Conservation (phyloP, 805 yeast genomes). For the Yamadazyma takamatsuzukensis region DNA sequence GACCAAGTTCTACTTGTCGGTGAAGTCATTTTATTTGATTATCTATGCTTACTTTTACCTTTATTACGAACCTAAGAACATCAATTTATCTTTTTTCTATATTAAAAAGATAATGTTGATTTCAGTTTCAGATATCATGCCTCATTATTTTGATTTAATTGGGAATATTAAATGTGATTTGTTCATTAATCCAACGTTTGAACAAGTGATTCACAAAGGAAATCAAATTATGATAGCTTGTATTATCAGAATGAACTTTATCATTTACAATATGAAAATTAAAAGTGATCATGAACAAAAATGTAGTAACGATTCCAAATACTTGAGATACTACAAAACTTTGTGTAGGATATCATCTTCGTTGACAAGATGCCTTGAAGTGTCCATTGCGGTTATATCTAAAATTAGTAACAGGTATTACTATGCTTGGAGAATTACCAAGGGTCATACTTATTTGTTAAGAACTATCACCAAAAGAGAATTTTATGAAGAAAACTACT, state of each 20-base stretch:
- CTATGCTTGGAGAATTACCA: constrained; percentile 39
- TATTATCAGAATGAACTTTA: constrained; percentile 27
- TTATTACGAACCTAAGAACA: constrained; percentile 33
- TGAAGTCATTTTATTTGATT: constrained; percentile 33
- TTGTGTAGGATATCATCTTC: constrained; percentile 21
- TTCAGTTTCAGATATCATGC: constrained; percentile 29
- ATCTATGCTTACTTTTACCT: constrained; percentile 41
- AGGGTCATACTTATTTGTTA: constrained; percentile 30
- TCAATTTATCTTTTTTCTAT: constrained; percentile 34
- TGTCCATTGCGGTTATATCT: constrained; percentile 31
- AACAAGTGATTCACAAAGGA: constrained; percentile 26
- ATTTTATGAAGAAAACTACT: constrained; percentile 24
- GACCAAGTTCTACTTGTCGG: constrained; percentile 24
- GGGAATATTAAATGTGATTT: constrained; percentile 34
- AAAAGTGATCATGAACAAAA: constrained; percentile 19
- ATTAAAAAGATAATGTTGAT: constrained; percentile 29
- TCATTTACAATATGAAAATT: constrained; percentile 20
- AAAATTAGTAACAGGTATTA: constrained; percentile 35
- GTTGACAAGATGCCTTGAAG: constrained; percentile 24
- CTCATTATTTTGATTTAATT: constrained; percentile 33
- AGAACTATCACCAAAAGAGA: constrained; percentile 24
- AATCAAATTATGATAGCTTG: constrained; percentile 28
- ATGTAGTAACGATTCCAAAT: constrained; percentile 13
- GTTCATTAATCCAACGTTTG: constrained; percentile 34
- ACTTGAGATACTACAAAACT: constrained; percentile 14